Percentiles rank a stretch among this genome's conserved stretches.
phyloP scores from a whole-genome alignment of 495 filamentous ascomycete genomes.

The Friedmanniomyces endolithicus region DNA sequence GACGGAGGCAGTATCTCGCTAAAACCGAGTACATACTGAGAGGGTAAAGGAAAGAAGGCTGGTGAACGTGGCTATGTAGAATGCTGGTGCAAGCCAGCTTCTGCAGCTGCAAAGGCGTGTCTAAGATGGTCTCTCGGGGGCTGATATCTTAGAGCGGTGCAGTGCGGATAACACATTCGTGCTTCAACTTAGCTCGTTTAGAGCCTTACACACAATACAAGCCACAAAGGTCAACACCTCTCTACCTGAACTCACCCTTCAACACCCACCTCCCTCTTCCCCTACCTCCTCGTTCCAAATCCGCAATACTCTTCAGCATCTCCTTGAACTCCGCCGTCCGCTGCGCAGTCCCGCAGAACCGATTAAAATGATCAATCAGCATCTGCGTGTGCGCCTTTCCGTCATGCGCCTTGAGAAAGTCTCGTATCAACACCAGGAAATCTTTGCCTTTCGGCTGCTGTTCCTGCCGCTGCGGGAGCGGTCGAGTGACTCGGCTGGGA shows the following conservation, averaged over 20 bases:
- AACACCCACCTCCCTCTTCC: slow-evolving; percentile 50
- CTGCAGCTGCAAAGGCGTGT: too few species aligned
- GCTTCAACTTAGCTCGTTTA: too few species aligned
- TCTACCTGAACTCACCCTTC: slow-evolving; percentile 43
- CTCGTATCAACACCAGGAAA: slow-evolving; percentile 57
- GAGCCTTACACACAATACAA: too few species aligned
- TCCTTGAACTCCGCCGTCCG: slow-evolving; percentile 51
- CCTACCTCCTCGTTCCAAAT: slow-evolving; percentile 41
- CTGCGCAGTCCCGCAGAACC: slow-evolving; percentile 43
- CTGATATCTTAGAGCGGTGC: too few species aligned
- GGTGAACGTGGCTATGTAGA: too few species aligned
- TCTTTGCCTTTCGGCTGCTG: slow-evolving; percentile 22
- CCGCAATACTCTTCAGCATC: slow-evolving; percentile 47
- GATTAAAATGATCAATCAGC: slow-evolving; percentile 69
- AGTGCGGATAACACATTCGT: too few species aligned
- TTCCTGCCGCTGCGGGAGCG: neutral
- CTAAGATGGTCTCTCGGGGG: too few species aligned
- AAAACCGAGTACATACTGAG: slow-evolving; percentile 24
- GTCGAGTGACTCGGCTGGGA: neutral
- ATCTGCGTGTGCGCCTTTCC: slow-evolving; percentile 60
- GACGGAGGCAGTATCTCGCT: slow-evolving; percentile 29
- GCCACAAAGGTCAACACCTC: too few species aligned
- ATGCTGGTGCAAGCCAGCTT: too few species aligned
- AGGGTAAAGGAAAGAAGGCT: too few species aligned
- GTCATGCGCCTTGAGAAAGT: slow-evolving; percentile 58